phyloP scores from a whole-genome alignment of 2,329 filamentous ascomycete species.

The Hypoxylon sp. region DNA sequence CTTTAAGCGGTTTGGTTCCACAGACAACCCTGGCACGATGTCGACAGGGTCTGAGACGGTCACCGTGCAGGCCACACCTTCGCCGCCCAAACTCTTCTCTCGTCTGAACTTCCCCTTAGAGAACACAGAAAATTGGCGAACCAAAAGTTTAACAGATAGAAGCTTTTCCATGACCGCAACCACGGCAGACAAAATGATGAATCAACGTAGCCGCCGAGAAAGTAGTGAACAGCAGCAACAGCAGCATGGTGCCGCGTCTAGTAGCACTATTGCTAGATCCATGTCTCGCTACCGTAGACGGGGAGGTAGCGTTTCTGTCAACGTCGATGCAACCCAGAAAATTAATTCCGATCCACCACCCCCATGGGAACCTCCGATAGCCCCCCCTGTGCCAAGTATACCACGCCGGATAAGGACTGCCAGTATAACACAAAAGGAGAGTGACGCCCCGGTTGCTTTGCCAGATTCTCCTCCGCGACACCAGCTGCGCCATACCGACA shows the following conservation, averaged over 20 bases:
- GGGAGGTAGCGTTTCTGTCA: slow-evolving; percentile 48
- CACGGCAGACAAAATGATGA: slow-evolving; percentile 37
- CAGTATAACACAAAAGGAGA: slow-evolving; percentile 45
- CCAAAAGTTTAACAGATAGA: slow-evolving; percentile 55
- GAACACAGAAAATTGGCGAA: slow-evolving; percentile 46
- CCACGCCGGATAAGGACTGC: slow-evolving; percentile 48
- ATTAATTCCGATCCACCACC: slow-evolving; percentile 50
- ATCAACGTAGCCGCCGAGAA: slow-evolving; percentile 39
- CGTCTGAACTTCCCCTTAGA: slow-evolving; percentile 23
- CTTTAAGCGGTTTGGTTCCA: slow-evolving; percentile 44
- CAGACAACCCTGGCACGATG: slow-evolving; percentile 39
- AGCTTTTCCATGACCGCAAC: slow-evolving; percentile 51
- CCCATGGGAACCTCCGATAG: slow-evolving; percentile 41
- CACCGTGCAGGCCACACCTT: slow-evolving; percentile 40
- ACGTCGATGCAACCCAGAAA: slow-evolving; percentile 50
- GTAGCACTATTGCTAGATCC: slow-evolving; percentile 53
- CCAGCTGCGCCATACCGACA: slow-evolving; percentile 46
- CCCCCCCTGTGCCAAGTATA: slow-evolving; percentile 54
- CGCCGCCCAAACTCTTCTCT: slow-evolving; percentile 52
- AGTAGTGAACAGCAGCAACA: slow-evolving; percentile 43
- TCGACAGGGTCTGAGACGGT: slow-evolving; percentile 44
- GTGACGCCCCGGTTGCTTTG: slow-evolving; percentile 31
- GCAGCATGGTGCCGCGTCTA: slow-evolving; percentile 41
- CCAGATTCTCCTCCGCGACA: slow-evolving; percentile 42
- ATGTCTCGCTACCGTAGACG: slow-evolving; percentile 57